phyloP scores from a whole-genome alignment of 1,284 basidiomycete genomes.

The Golubevia sp. region DNA sequence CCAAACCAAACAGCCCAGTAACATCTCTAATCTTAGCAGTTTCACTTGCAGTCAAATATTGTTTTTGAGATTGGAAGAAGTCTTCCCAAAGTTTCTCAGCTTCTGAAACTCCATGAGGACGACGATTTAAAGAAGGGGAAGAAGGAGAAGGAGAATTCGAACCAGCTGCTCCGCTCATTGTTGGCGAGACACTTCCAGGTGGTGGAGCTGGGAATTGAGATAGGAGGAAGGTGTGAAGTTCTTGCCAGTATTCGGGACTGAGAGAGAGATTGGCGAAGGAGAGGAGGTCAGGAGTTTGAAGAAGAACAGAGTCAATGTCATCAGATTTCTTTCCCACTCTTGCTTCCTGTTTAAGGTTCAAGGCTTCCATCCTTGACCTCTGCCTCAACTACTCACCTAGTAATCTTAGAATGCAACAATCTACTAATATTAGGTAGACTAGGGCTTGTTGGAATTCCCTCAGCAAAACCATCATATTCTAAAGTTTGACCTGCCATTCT shows the following conservation, averaged over 20 bases:
- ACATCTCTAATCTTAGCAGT: constrained; percentile 47
- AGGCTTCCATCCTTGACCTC: not conserved
- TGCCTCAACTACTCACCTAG: constrained; percentile 11
- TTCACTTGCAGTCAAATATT: constrained; percentile 48
- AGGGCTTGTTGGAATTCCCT: constrained; percentile 19
- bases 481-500: constrained; percentile 17
- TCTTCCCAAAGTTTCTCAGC: constrained; percentile 54
- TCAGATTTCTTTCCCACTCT: not conserved
- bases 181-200: constrained; percentile 5
- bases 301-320: not conserved
- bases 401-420: constrained; percentile 40
- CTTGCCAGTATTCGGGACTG: constrained; percentile 49
- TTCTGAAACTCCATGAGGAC: constrained; percentile 44
- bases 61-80: constrained; percentile 53
- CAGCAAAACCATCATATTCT: constrained; percentile 17
- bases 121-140: constrained; percentile 6
- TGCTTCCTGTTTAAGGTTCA: not conserved
- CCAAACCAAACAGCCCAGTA: constrained; percentile 54
- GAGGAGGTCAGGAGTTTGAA: not conserved
- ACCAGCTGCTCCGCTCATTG: not conserved
- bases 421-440: constrained; percentile 30
- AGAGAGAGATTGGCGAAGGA: not conserved
- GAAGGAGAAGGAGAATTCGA: constrained; percentile 1
- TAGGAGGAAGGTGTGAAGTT: constrained; percentile 35
- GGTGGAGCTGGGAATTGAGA: constrained; percentile 27